Percentiles rank a stretch among this genome's conserved stretches.
Evolutionary conservation across 805 yeast species (phyloP).

Genomic region (Wickerhamiella nectarea): DNA sequence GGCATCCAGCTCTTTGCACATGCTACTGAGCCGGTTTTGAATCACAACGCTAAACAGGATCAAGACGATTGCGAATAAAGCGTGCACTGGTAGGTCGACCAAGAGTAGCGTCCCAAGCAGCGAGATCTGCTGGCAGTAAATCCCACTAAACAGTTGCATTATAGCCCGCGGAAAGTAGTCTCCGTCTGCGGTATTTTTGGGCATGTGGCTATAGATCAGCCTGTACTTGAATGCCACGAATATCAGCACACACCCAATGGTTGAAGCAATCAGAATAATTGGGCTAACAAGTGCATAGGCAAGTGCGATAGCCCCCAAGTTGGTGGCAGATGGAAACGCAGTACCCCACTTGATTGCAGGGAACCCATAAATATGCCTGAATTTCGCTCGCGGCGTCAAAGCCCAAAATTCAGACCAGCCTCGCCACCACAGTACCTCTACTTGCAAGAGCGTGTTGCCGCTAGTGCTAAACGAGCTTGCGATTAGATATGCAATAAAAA

Average conservation of each 20-base stretch:
- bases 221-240: slow-evolving; percentile 58
- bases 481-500: slow-evolving; percentile 65
- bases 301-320: slow-evolving; percentile 63
- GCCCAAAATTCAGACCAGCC: slow-evolving; percentile 30
- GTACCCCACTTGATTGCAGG: slow-evolving; percentile 62
- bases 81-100: slow-evolving; percentile 39
- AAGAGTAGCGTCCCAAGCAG: slow-evolving; percentile 62
- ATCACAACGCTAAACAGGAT: slow-evolving; percentile 42
- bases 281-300: slow-evolving; percentile 75
- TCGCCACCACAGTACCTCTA: slow-evolving; percentile 36
- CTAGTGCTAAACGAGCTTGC: slow-evolving; percentile 64
- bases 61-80: slow-evolving; percentile 38
- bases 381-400: slow-evolving; percentile 48
- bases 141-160: slow-evolving; percentile 63
- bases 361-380: slow-evolving; percentile 32
- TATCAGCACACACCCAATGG: slow-evolving; percentile 42
- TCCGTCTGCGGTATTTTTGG: slow-evolving; percentile 33
- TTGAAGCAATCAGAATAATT: slow-evolving; percentile 46
- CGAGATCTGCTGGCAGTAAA: slow-evolving; percentile 69
- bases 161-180: slow-evolving; percentile 59
- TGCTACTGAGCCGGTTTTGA: slow-evolving; percentile 38
- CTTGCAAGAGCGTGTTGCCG: slow-evolving; percentile 56
- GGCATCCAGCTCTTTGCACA: slow-evolving; percentile 29
- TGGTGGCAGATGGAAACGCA: slow-evolving; percentile 60
- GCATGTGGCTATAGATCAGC: slow-evolving; percentile 37